Conservation (phyloP, 1,139 yeast genomes). For the Sugiyamaella castrensis region DNA sequence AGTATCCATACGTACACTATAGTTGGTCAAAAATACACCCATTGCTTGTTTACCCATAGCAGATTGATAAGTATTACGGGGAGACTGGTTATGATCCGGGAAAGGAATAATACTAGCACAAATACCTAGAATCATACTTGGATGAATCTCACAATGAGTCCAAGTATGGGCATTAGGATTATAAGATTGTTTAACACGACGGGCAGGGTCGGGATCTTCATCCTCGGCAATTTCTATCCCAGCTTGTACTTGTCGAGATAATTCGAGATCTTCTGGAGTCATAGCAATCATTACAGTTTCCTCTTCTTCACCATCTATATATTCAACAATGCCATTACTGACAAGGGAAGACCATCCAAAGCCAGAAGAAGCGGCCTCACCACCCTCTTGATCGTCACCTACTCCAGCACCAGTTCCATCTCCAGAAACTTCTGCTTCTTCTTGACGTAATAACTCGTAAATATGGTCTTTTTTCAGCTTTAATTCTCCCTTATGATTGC, state of each 20-base stretch:
- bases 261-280: constrained; percentile 95
- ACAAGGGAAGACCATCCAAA: constrained; percentile 87
- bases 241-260: constrained; percentile 54
- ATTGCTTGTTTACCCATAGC: constrained; percentile 99
- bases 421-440: constrained; percentile 37
- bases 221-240: constrained; percentile 42
- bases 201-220: constrained; percentile 70
- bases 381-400: constrained; percentile 52
- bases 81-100: constrained; percentile 99
- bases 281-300: constrained; percentile 98
- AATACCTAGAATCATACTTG: constrained; percentile 97
- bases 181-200: constrained; percentile 74
- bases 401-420: constrained; percentile 43
- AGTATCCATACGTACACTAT: constrained; percentile 97
- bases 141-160: constrained; percentile 99
- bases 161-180: constrained; percentile 74
- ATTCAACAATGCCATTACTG: constrained; percentile 84
- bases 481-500: constrained; percentile 73
- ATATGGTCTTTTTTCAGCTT: constrained; percentile 83
- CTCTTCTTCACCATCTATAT: constrained; percentile 96
- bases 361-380: constrained; percentile 36
- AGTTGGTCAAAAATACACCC: constrained; percentile 98
- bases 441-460: constrained; percentile 59
- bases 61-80: constrained; percentile 98
- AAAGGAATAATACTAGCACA: constrained; percentile 98